Evolutionary conservation across 2,329 filamentous ascomycete species (phyloP).

Genomic region (Epichloe typhina): DNA sequence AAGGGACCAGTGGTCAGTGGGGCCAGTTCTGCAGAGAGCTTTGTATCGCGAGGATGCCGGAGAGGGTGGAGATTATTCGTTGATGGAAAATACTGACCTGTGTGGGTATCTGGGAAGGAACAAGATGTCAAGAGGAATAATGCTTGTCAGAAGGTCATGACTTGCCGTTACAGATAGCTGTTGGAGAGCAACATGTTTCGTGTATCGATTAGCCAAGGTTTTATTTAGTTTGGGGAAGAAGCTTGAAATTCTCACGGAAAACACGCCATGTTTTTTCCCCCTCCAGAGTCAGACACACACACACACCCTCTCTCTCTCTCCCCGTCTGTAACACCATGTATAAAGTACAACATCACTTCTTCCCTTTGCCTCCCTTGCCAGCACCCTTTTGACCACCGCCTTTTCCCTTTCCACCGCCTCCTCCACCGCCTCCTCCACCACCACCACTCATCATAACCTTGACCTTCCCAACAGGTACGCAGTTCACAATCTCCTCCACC

Average conservation of each 20-base stretch:
- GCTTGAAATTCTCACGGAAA: too few relatives aligned
- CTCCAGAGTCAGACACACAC: not conserved
- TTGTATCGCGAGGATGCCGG: slow-evolving; percentile 47
- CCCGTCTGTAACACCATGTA: not conserved
- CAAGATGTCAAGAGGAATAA: too few relatives aligned
- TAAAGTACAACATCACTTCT: not conserved
- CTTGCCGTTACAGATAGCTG: too few relatives aligned
- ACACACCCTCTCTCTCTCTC: too few relatives aligned
- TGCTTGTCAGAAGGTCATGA: too few relatives aligned
- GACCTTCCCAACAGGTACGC: slow-evolving; percentile 67
- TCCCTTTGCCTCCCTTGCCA: slow-evolving; percentile 22
- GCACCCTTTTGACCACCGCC: slow-evolving; percentile 21
- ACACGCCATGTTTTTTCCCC: too few relatives aligned
- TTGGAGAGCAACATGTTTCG: too few relatives aligned
- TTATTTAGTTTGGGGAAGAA: too few relatives aligned
- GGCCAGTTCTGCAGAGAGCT: slow-evolving; percentile 62
- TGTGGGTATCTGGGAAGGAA: not conserved
- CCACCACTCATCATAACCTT: slow-evolving; percentile 59
- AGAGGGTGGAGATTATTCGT: slow-evolving; percentile 7
- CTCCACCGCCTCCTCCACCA: slow-evolving; percentile 18
- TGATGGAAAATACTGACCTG: not conserved
- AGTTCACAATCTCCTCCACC: slow-evolving; percentile 68
- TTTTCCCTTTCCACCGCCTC: slow-evolving; percentile 14
- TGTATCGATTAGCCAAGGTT: too few relatives aligned
- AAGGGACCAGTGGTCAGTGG: slow-evolving; percentile 65